phyloP scores from a whole-genome alignment of 2,329 filamentous ascomycete genomes.

The Gaeumannomyces tritici region DNA sequence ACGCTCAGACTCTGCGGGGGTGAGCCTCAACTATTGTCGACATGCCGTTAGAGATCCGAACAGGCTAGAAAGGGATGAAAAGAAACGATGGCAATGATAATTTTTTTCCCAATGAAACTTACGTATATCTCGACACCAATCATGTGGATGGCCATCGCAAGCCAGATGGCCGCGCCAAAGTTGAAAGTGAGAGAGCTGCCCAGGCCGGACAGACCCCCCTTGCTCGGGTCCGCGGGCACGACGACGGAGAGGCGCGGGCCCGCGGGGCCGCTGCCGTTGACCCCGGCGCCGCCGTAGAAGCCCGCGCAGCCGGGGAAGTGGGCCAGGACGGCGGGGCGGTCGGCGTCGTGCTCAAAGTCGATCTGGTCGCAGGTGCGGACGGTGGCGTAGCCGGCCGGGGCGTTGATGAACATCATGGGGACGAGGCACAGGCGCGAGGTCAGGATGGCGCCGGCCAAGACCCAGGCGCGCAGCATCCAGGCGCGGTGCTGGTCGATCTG shows the following conservation, averaged over 20 bases:
- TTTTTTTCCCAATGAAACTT: constrained; percentile 9
- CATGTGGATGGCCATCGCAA: constrained; percentile 40
- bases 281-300: neutral
- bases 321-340: constrained; percentile 14
- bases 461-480: constrained; percentile 52
- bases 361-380: constrained; percentile 37
- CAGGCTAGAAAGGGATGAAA: neutral
- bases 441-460: constrained; percentile 41
- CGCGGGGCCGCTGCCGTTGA: no score
- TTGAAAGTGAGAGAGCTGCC: constrained; percentile 32
- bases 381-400: constrained; percentile 14
- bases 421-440: constrained; percentile 39
- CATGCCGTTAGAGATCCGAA: neutral
- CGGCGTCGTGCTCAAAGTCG: constrained; percentile 23
- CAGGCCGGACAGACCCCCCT: constrained; percentile 19
- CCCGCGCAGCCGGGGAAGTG: constrained; percentile 34
- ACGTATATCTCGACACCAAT: constrained; percentile 38
- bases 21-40: constrained; percentile 41
- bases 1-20: constrained; percentile 41
- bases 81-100: neutral
- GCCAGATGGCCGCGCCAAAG: constrained; percentile 44
- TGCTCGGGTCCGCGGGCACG: constrained; percentile 1
- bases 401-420: constrained; percentile 26
- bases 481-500: constrained; percentile 55
- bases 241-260: neutral